phyloP scores from a whole-genome alignment of 768 basidiomycete species.

The Leccinum imitatum region DNA sequence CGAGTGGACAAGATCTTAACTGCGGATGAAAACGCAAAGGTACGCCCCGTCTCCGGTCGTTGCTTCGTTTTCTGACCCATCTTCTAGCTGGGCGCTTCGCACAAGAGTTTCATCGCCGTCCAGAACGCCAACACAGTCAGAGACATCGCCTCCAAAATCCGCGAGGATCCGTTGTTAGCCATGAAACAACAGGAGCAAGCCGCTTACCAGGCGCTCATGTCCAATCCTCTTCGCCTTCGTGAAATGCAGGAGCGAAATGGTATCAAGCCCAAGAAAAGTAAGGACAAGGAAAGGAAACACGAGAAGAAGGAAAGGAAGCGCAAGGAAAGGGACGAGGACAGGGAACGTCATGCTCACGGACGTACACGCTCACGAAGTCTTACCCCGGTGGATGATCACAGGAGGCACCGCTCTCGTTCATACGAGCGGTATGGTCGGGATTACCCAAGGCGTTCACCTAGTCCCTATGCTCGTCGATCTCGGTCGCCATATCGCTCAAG shows the following conservation, averaged over 20 bases:
- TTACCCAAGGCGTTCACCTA: constrained; percentile 41
- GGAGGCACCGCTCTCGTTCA: constrained; percentile 31
- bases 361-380: constrained; percentile 32
- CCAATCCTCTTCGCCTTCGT: constrained; percentile 81
- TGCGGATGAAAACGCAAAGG: constrained; percentile 90
- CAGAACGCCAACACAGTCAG: constrained; percentile 91
- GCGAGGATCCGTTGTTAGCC: constrained; percentile 94
- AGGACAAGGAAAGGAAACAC: constrained; percentile 55
- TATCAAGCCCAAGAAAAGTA: constrained; percentile 77
- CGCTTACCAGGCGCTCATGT: constrained; percentile 81
- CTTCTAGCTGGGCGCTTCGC: constrained; percentile 72
- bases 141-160: constrained; percentile 89
- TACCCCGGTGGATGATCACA: constrained; percentile 31
- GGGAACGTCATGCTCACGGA: constrained; percentile 36
- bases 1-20: constrained; percentile 94
- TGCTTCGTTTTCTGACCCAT: constrained; percentile 5
- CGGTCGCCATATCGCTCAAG: constrained; percentile 42
- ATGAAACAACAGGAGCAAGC: constrained; percentile 99
- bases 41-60: constrained; percentile 27
- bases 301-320: constrained; percentile 50
- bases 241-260: constrained; percentile 81
- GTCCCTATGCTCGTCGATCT: constrained; percentile 46
- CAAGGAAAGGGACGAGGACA: constrained; percentile 19
- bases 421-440: constrained; percentile 27
- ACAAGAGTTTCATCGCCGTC: constrained; percentile 91